phyloP scores from a whole-genome alignment of 2,329 filamentous ascomycete species.

The Microdochium paspali region DNA sequence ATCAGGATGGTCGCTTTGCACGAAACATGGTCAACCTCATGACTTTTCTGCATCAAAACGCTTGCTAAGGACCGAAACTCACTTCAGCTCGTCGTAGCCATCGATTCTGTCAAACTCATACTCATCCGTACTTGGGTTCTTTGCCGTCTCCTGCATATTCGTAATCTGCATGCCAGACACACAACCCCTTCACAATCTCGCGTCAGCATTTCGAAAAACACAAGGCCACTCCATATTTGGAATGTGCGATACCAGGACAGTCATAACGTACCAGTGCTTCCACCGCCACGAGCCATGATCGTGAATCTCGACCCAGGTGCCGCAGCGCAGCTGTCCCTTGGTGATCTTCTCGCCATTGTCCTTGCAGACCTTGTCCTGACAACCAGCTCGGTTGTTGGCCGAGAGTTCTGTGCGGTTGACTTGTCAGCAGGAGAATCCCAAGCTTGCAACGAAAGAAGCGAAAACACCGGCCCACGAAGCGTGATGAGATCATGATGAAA shows the following conservation, averaged over 20 bases:
- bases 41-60: background rate
- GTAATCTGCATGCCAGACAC: conserved; percentile 66
- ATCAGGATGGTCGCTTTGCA: conserved; percentile 39
- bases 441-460: too few species aligned
- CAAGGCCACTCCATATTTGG: background rate
- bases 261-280: conserved; percentile 69
- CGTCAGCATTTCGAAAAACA: background rate
- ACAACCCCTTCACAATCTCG: conserved; percentile 59
- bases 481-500: too few species aligned
- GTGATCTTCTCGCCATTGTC: conserved; percentile 57
- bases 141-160: conserved; percentile 51
- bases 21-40: conserved; percentile 6
- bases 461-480: too few species aligned
- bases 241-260: conserved; percentile 1
- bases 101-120: conserved; percentile 62
- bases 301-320: conserved; percentile 57
- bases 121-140: conserved; percentile 29
- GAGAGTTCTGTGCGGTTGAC: conserved; percentile 52
- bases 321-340: conserved; percentile 74
- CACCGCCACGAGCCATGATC: conserved; percentile 61
- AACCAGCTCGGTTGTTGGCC: conserved; percentile 63
- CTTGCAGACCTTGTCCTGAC: conserved; percentile 67
- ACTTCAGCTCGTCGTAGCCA: conserved; percentile 67
- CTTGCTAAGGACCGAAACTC: conserved; percentile 12
- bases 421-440: conserved; percentile 6